phyloP scores from a whole-genome alignment of 805 yeast genomes.

The Candida peoriensis region DNA sequence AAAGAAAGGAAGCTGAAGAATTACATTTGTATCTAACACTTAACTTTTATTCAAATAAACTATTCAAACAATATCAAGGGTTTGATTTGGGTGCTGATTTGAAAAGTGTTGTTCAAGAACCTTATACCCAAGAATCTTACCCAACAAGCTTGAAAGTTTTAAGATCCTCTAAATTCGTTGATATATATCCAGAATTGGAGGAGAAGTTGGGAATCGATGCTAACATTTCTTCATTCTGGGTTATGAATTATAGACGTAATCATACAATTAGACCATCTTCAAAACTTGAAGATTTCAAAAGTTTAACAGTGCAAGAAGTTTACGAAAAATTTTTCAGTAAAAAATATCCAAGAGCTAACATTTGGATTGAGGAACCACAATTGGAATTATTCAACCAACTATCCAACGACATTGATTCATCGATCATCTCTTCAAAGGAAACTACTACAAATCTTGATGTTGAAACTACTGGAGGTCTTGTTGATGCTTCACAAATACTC shows the following conservation, averaged over 20 bases:
- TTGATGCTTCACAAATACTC: slow-evolving; percentile 25
- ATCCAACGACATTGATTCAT: neutral
- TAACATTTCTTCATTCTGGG: slow-evolving; percentile 51
- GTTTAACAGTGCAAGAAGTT: slow-evolving; percentile 46
- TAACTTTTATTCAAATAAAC: slow-evolving; percentile 47
- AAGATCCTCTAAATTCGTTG: slow-evolving; percentile 49
- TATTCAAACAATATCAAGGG: slow-evolving; percentile 60
- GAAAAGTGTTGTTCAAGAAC: slow-evolving; percentile 35
- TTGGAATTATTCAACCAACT: slow-evolving; percentile 20
- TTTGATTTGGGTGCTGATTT: slow-evolving; percentile 74
- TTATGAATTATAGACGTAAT: slow-evolving; percentile 62
- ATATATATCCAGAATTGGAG: slow-evolving; percentile 46
- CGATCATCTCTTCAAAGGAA: slow-evolving; percentile 4
- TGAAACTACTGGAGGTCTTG: slow-evolving; percentile 16
- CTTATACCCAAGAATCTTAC: slow-evolving; percentile 40
- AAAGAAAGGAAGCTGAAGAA: slow-evolving; percentile 64
- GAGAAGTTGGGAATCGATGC: slow-evolving; percentile 34
- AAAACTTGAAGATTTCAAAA: slow-evolving; percentile 28
- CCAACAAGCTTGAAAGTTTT: slow-evolving; percentile 48
- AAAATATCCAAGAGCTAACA: slow-evolving; percentile 44
- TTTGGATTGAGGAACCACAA: slow-evolving; percentile 63
- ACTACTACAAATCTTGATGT: too few species aligned
- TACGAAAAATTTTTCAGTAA: slow-evolving; percentile 41
- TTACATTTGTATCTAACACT: slow-evolving; percentile 58
- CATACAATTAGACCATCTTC: slow-evolving; percentile 61